A percentile compares a stretch with the other conserved stretches of the same genome.
Conservation (phyloP, 805 yeast genomes). For the Teunomyces lycoperdinae region DNA sequence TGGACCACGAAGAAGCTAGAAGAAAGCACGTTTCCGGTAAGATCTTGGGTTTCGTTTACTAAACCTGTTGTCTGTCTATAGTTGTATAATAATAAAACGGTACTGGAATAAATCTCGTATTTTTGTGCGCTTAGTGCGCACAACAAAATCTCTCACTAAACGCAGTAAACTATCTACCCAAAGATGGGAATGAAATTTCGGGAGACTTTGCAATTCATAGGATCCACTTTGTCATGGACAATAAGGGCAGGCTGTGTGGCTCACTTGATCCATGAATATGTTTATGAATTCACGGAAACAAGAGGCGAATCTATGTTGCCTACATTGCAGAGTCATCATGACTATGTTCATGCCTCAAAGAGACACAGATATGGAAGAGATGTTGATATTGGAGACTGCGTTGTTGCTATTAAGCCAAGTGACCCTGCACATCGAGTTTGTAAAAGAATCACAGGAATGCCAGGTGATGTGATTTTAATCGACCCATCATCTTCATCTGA, state of each 20-base stretch:
- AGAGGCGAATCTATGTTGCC: constrained; percentile 96
- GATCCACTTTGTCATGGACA: constrained; percentile 46
- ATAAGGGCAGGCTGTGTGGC: constrained; percentile 58
- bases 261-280: constrained; percentile 65
- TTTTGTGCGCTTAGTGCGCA: neutral
- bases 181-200: constrained; percentile 2
- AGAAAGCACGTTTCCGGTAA: constrained; percentile 28
- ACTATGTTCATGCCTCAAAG: constrained; percentile 77
- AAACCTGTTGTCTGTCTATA: constrained; percentile 1
- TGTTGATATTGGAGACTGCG: constrained; percentile 78
- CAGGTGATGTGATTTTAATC: constrained; percentile 79
- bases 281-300: constrained; percentile 77
- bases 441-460: constrained; percentile 92
- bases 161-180: neutral
- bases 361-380: constrained; percentile 59
- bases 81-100: constrained; percentile 1
- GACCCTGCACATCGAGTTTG: constrained; percentile 85
- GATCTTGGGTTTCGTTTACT: constrained; percentile 26
- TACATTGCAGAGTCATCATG: constrained; percentile 69
- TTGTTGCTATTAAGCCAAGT: constrained; percentile 87
- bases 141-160: neutral
- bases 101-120: no score
- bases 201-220: constrained; percentile 23
- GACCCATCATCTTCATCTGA: constrained; percentile 70
- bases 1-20: constrained; percentile 30